Evolutionary conservation across 345 rosid species (phyloP).

Genomic region (Euphorbia lathyris): DNA sequence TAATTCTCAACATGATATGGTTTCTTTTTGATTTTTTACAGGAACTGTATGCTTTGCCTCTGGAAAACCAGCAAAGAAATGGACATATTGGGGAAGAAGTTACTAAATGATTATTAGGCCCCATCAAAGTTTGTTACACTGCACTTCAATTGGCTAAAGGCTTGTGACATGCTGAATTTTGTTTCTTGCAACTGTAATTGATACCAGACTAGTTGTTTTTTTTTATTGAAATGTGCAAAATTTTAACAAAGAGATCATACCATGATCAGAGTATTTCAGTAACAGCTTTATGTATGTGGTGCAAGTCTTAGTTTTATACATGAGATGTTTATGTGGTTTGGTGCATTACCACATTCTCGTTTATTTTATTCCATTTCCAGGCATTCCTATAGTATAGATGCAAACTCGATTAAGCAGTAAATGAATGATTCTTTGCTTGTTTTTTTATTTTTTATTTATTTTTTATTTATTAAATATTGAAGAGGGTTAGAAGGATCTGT

Average conservation of each 20-base stretch:
- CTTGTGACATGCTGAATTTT: background rate
- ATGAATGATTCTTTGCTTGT: too few species aligned
- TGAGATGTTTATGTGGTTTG: too few species aligned
- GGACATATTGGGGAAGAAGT: conserved; percentile 99
- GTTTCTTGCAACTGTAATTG: conserved; percentile 2
- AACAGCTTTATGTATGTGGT: background rate
- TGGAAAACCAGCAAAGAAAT: conserved; percentile 84
- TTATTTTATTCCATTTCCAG: background rate
- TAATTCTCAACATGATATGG: background rate
- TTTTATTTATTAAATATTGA: too few species aligned
- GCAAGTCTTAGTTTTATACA: too few species aligned
- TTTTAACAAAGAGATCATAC: background rate
- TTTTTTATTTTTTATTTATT: too few species aligned
- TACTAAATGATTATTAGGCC: conserved; percentile 34
- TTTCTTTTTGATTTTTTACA: conserved; percentile 13
- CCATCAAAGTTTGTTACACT: background rate
- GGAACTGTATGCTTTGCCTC: conserved; percentile 87
- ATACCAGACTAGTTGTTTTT: background rate
- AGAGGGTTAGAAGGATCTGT: too few species aligned
- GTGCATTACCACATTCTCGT: background rate
- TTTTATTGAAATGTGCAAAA: background rate
- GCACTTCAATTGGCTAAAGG: background rate
- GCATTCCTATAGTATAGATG: too few species aligned
- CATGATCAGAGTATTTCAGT: background rate
- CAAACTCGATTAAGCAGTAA: too few species aligned